A percentile compares a stretch with the other conserved stretches of the same genome.
Conservation (phyloP, 495 filamentous ascomycete genomes). For the Filosporella fistucella region DNA sequence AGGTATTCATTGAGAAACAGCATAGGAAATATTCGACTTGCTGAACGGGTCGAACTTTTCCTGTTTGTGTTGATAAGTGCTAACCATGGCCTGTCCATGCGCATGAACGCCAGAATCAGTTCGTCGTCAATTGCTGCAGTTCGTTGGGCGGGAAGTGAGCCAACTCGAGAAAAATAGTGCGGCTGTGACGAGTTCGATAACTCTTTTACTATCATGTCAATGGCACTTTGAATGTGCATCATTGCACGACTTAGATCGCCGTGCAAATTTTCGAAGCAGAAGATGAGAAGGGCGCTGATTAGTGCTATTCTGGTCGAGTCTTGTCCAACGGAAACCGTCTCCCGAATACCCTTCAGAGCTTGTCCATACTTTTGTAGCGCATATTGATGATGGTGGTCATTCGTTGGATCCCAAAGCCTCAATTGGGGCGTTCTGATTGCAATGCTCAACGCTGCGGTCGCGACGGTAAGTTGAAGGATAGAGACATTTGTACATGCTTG, state of each 20-base stretch:
- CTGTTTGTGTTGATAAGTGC: slow-evolving; percentile 1
- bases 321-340: slow-evolving; percentile 1
- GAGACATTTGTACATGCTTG: slow-evolving; percentile 11
- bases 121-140: slow-evolving; percentile 9
- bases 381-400: slow-evolving; percentile 12
- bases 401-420: background rate
- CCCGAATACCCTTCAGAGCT: slow-evolving; percentile 15
- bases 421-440: background rate
- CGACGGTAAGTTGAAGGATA: slow-evolving; percentile 8
- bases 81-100: slow-evolving; percentile 13
- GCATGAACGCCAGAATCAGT: slow-evolving; percentile 16
- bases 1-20: slow-evolving; percentile 8
- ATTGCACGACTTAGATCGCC: slow-evolving; percentile 8
- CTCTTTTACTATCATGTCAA: slow-evolving; percentile 15
- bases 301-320: slow-evolving; percentile 10
- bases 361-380: slow-evolving; percentile 18
- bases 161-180: slow-evolving; percentile 3
- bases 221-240: slow-evolving; percentile 17
- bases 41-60: background rate
- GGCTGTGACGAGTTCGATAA: slow-evolving; percentile 10
- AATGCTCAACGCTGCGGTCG: slow-evolving; percentile 14
- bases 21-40: slow-evolving; percentile 10
- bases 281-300: slow-evolving; percentile 17
- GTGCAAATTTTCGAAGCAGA: slow-evolving; percentile 21
- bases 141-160: background rate